Evolutionary conservation across 208 protist genomes (phyloP), one percentile per base, ranked within the genome.

Genomic region (Leishmania amazonensis): DNA sequence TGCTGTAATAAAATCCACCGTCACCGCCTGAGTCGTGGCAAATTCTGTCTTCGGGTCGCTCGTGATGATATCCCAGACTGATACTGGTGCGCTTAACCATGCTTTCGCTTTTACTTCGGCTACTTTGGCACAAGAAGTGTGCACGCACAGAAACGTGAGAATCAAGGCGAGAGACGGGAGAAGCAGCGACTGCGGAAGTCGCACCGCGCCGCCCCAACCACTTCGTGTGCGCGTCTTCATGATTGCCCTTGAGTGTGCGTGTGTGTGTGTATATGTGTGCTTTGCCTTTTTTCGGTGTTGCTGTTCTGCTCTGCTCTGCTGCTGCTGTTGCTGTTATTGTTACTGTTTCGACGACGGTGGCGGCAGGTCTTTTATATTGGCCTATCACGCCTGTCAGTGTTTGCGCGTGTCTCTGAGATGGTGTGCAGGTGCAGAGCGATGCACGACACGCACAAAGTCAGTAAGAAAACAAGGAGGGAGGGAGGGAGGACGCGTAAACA

Each of bases 1-100:
- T 28, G 76, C 75, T 9, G 75, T 21, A 0, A 3, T 42, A 2
- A 84, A 80, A 31, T 84, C 81, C 0, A 0, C 21, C 42, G 35
- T 17, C 47, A 49, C 45, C 0, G 76, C 76, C 31, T 3, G 8
- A 24, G 28, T 38, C 40, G 72, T 21, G 15, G 62, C 40, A 21
- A n/a, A 38, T 2, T 28, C 38, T 11, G 54, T 54, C n/a, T 21
- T 8, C 28, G 40, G 75, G 3, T 28, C 38, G 11, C 28, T 40
- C 24, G 19, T 38, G 3, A 71, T 38, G 31, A 13, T 15, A 8
- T 2, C 3, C 82, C 82, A 85, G 15, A 81, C 15, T 5, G 45
- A 13, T 6, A 72, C 53, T 8, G 76, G 71, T 1, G 7, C 77
- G 21, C 51, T 85, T 38, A 85, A 45, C 82, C 82, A 85, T 19